phyloP scores from a whole-genome alignment of 768 basidiomycete genomes.

The Hydnomerulius pinastri region DNA sequence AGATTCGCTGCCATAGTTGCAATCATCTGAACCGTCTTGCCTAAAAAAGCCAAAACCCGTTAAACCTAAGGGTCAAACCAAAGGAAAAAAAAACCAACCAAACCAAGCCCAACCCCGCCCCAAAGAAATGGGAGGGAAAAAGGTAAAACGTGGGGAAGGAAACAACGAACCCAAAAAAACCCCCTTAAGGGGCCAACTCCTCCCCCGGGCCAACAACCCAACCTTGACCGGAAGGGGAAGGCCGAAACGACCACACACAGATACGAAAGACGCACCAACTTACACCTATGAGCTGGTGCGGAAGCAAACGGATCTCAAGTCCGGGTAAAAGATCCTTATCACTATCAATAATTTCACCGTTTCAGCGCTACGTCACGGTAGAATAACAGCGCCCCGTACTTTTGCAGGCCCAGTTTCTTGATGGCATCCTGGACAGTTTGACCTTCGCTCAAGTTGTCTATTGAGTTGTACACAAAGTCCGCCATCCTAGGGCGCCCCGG shows the following conservation, averaged over 20 bases:
- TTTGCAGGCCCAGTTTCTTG: slow-evolving; percentile 50
- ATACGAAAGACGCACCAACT: slow-evolving; percentile 55
- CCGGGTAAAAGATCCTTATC: slow-evolving; percentile 63
- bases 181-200: too few relatives aligned
- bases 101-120: too few relatives aligned
- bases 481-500: slow-evolving; percentile 52
- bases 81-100: too few relatives aligned
- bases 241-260: too few relatives aligned
- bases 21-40: slow-evolving; percentile 80
- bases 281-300: slow-evolving; percentile 79
- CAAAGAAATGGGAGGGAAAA: too few relatives aligned
- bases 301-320: slow-evolving; percentile 66
- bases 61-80: too few relatives aligned
- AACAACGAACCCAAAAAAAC: too few relatives aligned
- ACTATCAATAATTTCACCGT: slow-evolving; percentile 29
- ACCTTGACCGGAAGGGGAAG: too few relatives aligned
- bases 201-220: too few relatives aligned
- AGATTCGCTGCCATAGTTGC: slow-evolving; percentile 73
- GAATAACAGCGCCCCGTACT: slow-evolving; percentile 37
- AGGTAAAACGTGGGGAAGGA: too few relatives aligned
- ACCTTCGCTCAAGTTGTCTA: slow-evolving; percentile 58
- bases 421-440: slow-evolving; percentile 54
- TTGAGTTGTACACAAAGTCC: slow-evolving; percentile 60
- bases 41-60: slow-evolving; percentile 26
- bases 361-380: background rate